Evolutionary conservation across 441 rosid species (phyloP), one percentile per base, ranked within the genome.

Genomic region (Hypseocharis bilobata): DNA sequence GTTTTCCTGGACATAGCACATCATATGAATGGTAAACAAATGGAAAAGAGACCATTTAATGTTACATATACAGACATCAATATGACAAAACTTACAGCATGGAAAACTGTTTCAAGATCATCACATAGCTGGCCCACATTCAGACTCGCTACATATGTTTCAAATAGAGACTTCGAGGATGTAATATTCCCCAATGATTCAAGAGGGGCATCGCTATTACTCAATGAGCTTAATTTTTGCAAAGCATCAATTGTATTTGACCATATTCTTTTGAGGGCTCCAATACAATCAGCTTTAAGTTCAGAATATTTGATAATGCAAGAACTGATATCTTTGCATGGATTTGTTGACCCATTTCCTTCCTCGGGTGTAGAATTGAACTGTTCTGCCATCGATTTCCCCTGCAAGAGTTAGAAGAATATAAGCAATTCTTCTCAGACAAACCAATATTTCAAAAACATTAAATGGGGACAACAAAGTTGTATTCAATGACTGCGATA

Each of bases 121-220:
- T 81, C 74, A 73, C 80, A 84, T 52, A 91, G 70, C 67, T 66
- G 74, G 63, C 80, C 81, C 63, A 88, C 54, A 61, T 77, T 75
- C 71, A 91, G 68, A 77, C 77, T 81, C 63, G 70, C 76, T 42
- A 70, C 70, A 55, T 76, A 73, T 73, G 83, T 78, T 69, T 79
- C 74, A 68, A 86, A 87, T 59, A 86, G 66, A 74, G 72, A 49
- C 71, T 83, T 88, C 94, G 98, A 91, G 1, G 78, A 80, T 34
- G 91, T 81, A 65, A 94, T 74, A 59, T 74, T 81, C 69, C 62
- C 76, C 55, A 54, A 63, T 45, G 73, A 75, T 58, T 78, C 88
- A 49, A 83, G 63, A 52, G 60, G 63, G 69, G 66, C 49, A 67
- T 26, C 44, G 10, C 58, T 81, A 71, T 74, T 69, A 62, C 63